Percentiles rank a stretch among this genome's conserved stretches.
phyloP scores from a whole-genome alignment of 352 stramenopile species.

The Blastocystis sp. region DNA sequence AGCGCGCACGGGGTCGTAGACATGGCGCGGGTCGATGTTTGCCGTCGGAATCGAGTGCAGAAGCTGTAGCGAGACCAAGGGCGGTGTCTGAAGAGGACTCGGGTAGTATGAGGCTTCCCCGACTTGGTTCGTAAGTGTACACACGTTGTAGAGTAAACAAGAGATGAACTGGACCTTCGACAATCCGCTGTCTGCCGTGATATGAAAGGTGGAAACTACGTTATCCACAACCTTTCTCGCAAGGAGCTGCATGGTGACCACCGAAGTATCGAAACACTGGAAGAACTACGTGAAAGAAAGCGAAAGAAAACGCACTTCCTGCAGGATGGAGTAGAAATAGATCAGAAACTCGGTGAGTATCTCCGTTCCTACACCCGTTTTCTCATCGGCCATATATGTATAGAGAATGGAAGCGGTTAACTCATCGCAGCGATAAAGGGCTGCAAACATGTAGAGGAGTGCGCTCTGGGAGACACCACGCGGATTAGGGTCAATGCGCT shows the following conservation, averaged over 20 bases:
- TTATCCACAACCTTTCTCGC: not conserved
- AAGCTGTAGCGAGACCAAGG: not conserved
- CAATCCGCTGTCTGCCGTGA: not conserved
- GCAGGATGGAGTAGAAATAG: not conserved
- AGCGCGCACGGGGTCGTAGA: not conserved
- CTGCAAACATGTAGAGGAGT: not conserved
- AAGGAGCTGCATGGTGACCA: slow-evolving; percentile 4
- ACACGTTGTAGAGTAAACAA: not conserved
- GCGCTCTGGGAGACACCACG: not conserved
- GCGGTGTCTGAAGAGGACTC: not conserved
- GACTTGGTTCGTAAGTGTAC: not conserved
- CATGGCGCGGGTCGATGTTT: not conserved
- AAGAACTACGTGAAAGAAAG: not conserved
- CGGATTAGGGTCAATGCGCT: not conserved
- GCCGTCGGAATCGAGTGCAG: not conserved
- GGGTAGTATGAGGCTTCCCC: not conserved
- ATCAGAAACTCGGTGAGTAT: not conserved
- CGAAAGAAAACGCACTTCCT: not conserved
- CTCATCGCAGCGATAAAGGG: not conserved
- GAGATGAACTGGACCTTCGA: slow-evolving; percentile 5
- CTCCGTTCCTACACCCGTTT: not conserved
- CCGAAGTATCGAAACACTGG: slow-evolving; percentile 7
- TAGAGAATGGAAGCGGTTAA: not conserved
- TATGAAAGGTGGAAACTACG: not conserved
- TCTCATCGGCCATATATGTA: not conserved